Conservation (phyloP, 441 rosid genomes). For the Populus tomentosa region DNA sequence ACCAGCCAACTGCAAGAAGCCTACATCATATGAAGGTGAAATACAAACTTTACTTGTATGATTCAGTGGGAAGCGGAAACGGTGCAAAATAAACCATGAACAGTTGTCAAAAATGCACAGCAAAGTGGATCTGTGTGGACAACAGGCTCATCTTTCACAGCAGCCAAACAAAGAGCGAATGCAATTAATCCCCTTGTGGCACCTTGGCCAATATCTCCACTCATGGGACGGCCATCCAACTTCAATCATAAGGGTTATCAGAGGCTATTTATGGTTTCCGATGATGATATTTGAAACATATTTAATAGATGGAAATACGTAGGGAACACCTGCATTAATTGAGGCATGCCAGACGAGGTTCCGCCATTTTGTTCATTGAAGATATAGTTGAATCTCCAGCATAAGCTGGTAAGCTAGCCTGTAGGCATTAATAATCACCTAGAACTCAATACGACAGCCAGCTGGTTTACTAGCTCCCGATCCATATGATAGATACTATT, state of each 20-base stretch:
- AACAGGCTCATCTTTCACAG: too few relatives aligned
- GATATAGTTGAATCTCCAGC: conserved; percentile 39
- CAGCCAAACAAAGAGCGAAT: too few relatives aligned
- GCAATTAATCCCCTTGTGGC: too few relatives aligned
- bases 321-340: conserved; percentile 52
- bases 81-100: too few relatives aligned
- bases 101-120: too few relatives aligned
- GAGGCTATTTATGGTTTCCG: not conserved
- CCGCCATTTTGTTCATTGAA: conserved; percentile 43
- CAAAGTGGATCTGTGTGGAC: too few relatives aligned
- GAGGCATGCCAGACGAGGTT: conserved; percentile 38
- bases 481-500: not conserved
- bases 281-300: not conserved
- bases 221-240: conserved; percentile 74
- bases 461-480: not conserved
- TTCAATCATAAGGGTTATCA: conserved; percentile 12
- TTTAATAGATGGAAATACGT: not conserved
- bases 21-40: too few relatives aligned
- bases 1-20: too few relatives aligned
- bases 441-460: not conserved
- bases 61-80: too few relatives aligned
- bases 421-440: conserved; percentile 3
- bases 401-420: conserved; percentile 52
- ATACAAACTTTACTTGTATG: too few relatives aligned
- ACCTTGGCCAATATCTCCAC: conserved; percentile 73